These are phyloP conservation scores for Aspergillus calidoustus DNA, from an alignment of 2,329 filamentous ascomycete species.

Conservation along the genomic window DNA sequence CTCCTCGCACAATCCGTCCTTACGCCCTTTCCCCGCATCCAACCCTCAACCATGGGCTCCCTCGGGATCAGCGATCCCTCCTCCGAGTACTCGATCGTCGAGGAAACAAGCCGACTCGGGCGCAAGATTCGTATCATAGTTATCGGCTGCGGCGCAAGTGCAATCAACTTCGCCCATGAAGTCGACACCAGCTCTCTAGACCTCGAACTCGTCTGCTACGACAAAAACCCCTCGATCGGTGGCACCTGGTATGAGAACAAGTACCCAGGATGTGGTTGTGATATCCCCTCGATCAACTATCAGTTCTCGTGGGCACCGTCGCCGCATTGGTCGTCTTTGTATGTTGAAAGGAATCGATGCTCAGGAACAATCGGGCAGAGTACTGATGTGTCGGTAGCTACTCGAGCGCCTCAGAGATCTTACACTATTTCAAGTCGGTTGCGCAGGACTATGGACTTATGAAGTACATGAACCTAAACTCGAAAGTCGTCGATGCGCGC, in stretches of 20 bases:
- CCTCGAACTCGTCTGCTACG: slow-evolving; percentile 26
- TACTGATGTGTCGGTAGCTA: not conserved
- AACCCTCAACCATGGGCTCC: no score
- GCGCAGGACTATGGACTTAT: slow-evolving; percentile 31
- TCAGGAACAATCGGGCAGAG: no score
- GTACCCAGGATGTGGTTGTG: slow-evolving; percentile 40
- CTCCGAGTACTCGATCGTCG: slow-evolving; percentile 16
- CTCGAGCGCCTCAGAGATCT: slow-evolving; percentile 17
- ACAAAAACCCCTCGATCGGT: slow-evolving; percentile 36
- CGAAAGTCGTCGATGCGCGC: slow-evolving; percentile 29
- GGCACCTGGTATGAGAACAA: slow-evolving; percentile 39
- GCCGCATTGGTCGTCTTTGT: slow-evolving; percentile 21
- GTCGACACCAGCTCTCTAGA: slow-evolving; percentile 31
- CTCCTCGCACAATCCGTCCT: no score
- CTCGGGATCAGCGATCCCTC: no score
- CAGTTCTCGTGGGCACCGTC: not conserved
- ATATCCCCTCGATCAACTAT: slow-evolving; percentile 23
- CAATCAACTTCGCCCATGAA: slow-evolving; percentile 24
- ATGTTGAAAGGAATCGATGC: not conserved
- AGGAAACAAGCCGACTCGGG: slow-evolving; percentile 16
- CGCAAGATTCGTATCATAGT: slow-evolving; percentile 24
- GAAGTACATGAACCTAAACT: slow-evolving; percentile 33
- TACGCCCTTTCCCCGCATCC: no score
- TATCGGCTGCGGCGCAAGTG: slow-evolving; percentile 25
- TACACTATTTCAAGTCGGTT: slow-evolving; percentile 33